Percentiles rank a stretch among this genome's conserved stretches.
These are phyloP conservation scores for Murraya koenigii DNA, from an alignment of 345 rosid genomes.

Conservation along the genomic window DNA sequence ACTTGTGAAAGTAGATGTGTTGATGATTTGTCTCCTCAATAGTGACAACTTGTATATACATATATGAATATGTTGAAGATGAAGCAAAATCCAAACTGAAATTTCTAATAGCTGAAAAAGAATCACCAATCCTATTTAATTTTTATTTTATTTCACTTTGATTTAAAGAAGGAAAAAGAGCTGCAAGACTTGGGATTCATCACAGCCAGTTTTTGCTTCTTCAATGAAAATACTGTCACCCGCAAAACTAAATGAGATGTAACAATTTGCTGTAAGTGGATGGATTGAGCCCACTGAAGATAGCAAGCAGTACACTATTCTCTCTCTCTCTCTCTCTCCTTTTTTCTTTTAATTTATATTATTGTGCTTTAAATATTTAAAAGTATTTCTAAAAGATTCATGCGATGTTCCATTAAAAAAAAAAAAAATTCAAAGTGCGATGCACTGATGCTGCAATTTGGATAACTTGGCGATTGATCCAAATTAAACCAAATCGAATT, in stretches of 20 bases:
- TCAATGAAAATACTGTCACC: neutral
- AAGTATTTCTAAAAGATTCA: neutral
- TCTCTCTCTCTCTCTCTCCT: neutral
- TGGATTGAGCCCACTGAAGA: too few species aligned
- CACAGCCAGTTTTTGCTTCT: neutral
- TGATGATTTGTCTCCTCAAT: slow-evolving; percentile 15
- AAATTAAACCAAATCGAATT: too few species aligned
- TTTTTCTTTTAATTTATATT: neutral
- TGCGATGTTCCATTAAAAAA: too few species aligned
- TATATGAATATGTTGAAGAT: neutral
- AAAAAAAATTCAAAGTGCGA: too few species aligned
- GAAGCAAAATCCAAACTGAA: neutral
- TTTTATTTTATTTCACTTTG: neutral
- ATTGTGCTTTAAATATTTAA: neutral
- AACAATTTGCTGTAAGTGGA: neutral
- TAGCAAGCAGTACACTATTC: neutral
- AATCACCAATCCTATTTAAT: neutral
- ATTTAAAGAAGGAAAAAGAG: neutral
- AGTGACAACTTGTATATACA: neutral
- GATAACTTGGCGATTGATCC: too few species aligned
- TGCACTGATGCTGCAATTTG: too few species aligned
- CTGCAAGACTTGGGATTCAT: neutral
- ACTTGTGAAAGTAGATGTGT: slow-evolving; percentile 2
- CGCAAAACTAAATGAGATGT: neutral
- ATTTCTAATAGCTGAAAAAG: neutral